Percentiles rank a stretch among this genome's conserved stretches.
These are phyloP conservation scores for Diutina ranongensis DNA, from an alignment of 1,139 yeast genomes.

Conservation along the genomic window DNA sequence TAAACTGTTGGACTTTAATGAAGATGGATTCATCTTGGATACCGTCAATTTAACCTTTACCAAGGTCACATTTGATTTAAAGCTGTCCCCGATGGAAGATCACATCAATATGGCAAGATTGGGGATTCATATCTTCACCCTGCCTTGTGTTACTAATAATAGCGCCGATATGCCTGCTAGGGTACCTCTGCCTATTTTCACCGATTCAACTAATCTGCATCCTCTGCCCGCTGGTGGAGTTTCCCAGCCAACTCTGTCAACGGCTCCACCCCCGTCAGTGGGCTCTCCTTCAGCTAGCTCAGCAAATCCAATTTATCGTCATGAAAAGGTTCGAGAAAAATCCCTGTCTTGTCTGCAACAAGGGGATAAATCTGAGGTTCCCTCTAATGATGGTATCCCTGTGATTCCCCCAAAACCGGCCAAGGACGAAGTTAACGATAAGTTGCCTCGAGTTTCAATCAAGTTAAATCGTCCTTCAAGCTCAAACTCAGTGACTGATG, in stretches of 20 bases:
- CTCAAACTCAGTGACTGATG: not conserved
- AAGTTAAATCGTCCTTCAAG: not conserved
- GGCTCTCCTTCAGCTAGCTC: not conserved
- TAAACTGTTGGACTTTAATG: conserved; percentile 22
- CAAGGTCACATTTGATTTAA: conserved; percentile 17
- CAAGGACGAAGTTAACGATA: not conserved
- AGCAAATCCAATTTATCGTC: too few species aligned
- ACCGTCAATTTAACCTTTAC: conserved; percentile 20
- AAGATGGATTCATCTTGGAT: conserved; percentile 28
- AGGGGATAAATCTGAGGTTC: not conserved
- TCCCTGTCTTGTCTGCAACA: not conserved
- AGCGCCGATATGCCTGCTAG: not conserved
- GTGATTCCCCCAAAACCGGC: not conserved
- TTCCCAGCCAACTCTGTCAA: conserved; percentile 7
- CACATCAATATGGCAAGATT: conserved; percentile 9
- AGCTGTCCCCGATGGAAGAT: conserved; percentile 8
- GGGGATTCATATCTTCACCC: conserved; percentile 6
- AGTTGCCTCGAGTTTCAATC: not conserved
- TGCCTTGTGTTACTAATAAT: not conserved
- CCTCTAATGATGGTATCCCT: not conserved
- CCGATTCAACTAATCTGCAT: not conserved
- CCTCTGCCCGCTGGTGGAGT: not conserved
- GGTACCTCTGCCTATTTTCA: conserved; percentile 1
- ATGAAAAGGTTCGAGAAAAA: not conserved
- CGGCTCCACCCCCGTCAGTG: not conserved